Percentiles rank a stretch among this genome's conserved stretches.
Conservation (phyloP, 116 monocot species). For the Zostera marina region DNA sequence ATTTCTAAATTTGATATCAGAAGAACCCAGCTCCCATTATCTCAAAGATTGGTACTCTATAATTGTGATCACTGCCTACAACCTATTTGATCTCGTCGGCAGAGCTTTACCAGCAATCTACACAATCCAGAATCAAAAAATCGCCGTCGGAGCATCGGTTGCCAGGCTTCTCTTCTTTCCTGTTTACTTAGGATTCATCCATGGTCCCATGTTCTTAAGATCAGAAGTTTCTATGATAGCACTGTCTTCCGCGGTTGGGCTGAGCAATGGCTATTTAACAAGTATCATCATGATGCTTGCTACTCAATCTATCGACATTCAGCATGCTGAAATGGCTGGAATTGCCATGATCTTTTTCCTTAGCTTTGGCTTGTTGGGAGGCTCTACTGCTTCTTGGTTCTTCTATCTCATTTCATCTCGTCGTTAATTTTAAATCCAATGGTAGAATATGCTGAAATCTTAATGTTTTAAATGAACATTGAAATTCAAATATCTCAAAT, state of each 20-base stretch:
- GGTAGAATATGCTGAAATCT: no score
- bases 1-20: slow-evolving; percentile 17
- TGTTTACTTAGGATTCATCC: slow-evolving; percentile 10
- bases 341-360: slow-evolving; percentile 16
- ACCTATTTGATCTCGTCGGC: slow-evolving; percentile 19
- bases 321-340: slow-evolving; percentile 17
- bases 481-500: no score
- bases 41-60: slow-evolving; percentile 23
- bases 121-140: slow-evolving; percentile 5
- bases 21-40: slow-evolving; percentile 14
- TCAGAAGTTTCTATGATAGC: slow-evolving; percentile 9
- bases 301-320: slow-evolving; percentile 15
- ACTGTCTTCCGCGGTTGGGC: slow-evolving; percentile 13
- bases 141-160: slow-evolving; percentile 6
- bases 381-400: slow-evolving; percentile 16
- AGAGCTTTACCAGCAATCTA: slow-evolving; percentile 15
- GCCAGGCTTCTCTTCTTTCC: slow-evolving; percentile 23
- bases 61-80: slow-evolving; percentile 16
- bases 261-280: slow-evolving; percentile 21
- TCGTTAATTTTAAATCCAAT: no score
- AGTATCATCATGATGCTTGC: slow-evolving; percentile 19
- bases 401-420: no score
- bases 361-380: slow-evolving; percentile 8
- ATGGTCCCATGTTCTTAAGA: slow-evolving; percentile 13
- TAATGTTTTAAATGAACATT: no score